Percentiles rank a stretch among this genome's conserved stretches.
Conservation (phyloP, 352 stramenopile genomes). For the Globisporangium paroecandrum region DNA sequence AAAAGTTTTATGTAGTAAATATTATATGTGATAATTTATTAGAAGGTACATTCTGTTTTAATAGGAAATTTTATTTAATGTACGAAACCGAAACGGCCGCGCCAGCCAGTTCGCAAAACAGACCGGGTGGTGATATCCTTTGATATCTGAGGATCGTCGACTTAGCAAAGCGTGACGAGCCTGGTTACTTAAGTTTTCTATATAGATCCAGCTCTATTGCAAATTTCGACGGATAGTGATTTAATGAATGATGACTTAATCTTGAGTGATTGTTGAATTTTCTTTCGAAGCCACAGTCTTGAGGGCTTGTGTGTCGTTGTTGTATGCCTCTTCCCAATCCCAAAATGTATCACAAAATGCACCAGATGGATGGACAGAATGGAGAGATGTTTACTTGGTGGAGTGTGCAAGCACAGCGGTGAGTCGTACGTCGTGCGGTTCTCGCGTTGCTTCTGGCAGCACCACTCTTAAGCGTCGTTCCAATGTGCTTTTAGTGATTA, state of each 20-base stretch:
- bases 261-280: conserved; percentile 10
- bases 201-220: not conserved
- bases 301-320: not conserved
- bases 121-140: not conserved
- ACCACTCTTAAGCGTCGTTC: not conserved
- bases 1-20: not conserved
- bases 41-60: not conserved
- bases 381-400: not conserved
- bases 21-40: too few relatives aligned
- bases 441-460: not conserved
- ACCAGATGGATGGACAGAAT: not conserved
- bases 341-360: not conserved
- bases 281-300: not conserved
- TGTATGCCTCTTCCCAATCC: not conserved
- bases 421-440: not conserved
- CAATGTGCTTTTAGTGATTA: not conserved
- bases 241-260: not conserved
- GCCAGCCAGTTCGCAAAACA: conserved; percentile 9
- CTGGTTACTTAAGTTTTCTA: not conserved
- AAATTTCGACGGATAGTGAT: not conserved
- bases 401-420: not conserved
- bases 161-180: not conserved
- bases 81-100: not conserved
- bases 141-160: conserved; percentile 1
- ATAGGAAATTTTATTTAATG: not conserved